Conservation (phyloP, 345 rosid species). For the Cardamine chenopodiifolia region DNA sequence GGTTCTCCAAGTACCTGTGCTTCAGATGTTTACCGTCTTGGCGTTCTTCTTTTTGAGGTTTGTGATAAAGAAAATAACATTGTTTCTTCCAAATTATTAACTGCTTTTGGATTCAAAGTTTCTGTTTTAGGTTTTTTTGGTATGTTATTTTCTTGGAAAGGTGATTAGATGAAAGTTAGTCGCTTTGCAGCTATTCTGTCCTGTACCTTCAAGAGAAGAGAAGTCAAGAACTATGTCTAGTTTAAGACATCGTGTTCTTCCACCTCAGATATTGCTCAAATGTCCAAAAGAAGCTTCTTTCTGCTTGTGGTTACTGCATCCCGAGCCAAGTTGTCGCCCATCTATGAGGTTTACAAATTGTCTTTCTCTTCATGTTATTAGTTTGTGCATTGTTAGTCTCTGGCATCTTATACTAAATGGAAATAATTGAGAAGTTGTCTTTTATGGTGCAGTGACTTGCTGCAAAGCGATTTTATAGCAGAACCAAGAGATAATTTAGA, state of each 20-base stretch:
- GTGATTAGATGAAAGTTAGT: conserved; percentile 44
- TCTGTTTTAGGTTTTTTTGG: not conserved
- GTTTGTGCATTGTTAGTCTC: conserved; percentile 13
- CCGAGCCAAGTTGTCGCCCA: conserved; percentile 86
- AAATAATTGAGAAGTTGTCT: not conserved
- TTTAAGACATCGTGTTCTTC: conserved; percentile 95
- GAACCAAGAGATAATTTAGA: conserved; percentile 74
- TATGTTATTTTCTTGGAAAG: conserved; percentile 20
- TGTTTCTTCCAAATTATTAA: not conserved
- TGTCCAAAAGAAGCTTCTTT: conserved; percentile 94
- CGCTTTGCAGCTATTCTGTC: conserved; percentile 64
- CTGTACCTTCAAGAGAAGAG: conserved; percentile 67
- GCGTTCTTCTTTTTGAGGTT: conserved; percentile 95
- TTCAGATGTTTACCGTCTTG: conserved; percentile 86
- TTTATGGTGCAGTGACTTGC: conserved; percentile 61
- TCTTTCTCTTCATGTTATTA: not conserved
- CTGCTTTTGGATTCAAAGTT: conserved; percentile 22
- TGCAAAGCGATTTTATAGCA: conserved; percentile 77
- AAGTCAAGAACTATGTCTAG: conserved; percentile 87
- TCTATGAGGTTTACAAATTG: conserved; percentile 58
- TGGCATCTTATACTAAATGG: not conserved
- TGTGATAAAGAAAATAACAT: conserved; percentile 12
- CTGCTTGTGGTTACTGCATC: conserved; percentile 93
- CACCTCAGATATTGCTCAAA: conserved; percentile 79
- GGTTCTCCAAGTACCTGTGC: conserved; percentile 69